Conservation (phyloP, 1,284 basidiomycete species). For the Pseudozyma sp. region DNA sequence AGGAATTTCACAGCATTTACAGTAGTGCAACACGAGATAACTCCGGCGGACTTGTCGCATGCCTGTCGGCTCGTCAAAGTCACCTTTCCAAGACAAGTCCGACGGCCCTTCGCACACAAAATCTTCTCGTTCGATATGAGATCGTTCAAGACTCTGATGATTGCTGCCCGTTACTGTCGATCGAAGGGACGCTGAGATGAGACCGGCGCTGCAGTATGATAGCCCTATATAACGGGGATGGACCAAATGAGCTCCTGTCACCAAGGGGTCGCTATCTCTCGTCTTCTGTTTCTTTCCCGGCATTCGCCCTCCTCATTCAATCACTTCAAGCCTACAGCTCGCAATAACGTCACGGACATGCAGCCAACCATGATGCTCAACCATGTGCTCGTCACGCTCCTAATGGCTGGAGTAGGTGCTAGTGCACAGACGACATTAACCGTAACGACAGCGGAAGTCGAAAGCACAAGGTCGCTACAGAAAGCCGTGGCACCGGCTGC, state of each 20-base stretch:
- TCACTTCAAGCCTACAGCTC: neutral
- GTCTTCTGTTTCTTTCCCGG: too few relatives aligned
- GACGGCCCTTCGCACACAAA: conserved; percentile 2
- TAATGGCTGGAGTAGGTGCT: neutral
- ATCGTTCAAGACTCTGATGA: neutral
- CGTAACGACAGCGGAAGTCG: neutral
- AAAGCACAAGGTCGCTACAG: neutral
- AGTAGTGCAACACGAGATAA: neutral
- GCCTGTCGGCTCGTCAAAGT: neutral
- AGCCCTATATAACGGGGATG: too few relatives aligned
- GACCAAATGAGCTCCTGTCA: too few relatives aligned
- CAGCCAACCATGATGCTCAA: conserved; percentile 4
- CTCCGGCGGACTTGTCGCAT: conserved; percentile 14
- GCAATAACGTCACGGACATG: too few relatives aligned
- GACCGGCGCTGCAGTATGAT: too few relatives aligned
- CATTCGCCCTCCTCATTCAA: too few relatives aligned
- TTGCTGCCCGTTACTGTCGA: too few relatives aligned
- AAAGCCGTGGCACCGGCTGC: conserved; percentile 2
- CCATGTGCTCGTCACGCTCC: neutral
- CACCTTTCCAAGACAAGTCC: conserved; percentile 11
- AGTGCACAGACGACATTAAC: neutral
- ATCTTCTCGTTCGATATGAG: too few relatives aligned
- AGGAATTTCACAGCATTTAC: too few relatives aligned
- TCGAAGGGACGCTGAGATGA: too few relatives aligned
- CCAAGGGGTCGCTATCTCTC: too few relatives aligned